Conservation (phyloP, 345 rosid species). For the Jatropha curcas region DNA sequence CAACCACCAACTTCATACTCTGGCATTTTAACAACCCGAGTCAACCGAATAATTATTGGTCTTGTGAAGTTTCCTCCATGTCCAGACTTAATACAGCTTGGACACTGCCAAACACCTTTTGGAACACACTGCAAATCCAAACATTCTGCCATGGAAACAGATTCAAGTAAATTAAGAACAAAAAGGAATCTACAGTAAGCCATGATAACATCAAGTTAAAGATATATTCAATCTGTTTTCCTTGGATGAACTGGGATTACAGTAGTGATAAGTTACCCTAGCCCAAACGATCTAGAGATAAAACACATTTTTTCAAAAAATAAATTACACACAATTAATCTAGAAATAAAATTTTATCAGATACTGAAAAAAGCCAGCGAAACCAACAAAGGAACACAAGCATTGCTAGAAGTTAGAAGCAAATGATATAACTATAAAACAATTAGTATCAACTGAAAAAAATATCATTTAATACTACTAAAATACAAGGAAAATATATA, state of each 20-base stretch:
- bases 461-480: not conserved
- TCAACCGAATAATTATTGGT: constrained; percentile 58
- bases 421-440: not conserved
- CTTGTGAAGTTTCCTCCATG: constrained; percentile 42
- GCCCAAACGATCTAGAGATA: not conserved
- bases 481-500: constrained; percentile 27
- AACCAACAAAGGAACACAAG: not conserved
- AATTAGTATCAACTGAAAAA: constrained; percentile 8
- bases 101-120: constrained; percentile 76
- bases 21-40: constrained; percentile 69
- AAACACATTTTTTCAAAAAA: not conserved
- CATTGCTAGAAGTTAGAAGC: not conserved
- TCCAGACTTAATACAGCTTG: constrained; percentile 57
- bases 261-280: too few species aligned
- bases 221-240: not conserved
- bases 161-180: constrained; percentile 18
- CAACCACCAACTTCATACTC: constrained; percentile 91
- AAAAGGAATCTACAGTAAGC: constrained; percentile 1
- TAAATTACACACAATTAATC: not conserved
- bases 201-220: not conserved
- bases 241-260: not conserved
- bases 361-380: not conserved
- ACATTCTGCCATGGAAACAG: constrained; percentile 67
- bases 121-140: constrained; percentile 63
- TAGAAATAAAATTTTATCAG: not conserved